These are phyloP conservation scores for Neurospora sp. DNA, from an alignment of 495 filamentous ascomycete species.

Conservation along the genomic window DNA sequence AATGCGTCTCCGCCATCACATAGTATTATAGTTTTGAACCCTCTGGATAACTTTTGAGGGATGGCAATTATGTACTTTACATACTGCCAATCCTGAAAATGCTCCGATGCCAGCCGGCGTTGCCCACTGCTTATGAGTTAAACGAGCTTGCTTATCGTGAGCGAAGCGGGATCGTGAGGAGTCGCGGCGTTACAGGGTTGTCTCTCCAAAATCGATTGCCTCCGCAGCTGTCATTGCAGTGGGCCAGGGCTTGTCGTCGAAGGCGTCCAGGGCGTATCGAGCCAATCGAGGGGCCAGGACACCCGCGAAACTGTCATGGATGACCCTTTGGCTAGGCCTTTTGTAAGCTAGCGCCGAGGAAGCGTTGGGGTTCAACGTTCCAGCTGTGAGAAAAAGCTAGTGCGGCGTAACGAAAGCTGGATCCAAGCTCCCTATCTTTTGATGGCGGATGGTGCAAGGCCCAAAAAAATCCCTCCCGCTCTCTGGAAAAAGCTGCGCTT, in stretches of 20 bases:
- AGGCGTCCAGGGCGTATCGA: neutral
- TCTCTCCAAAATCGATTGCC: neutral
- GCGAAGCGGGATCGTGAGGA: neutral
- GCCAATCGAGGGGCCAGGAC: neutral
- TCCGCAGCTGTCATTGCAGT: neutral
- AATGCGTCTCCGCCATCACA: neutral
- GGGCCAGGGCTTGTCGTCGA: neutral
- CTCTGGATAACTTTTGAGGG: neutral
- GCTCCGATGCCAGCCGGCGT: neutral
- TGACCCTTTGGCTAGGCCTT: slow-evolving; percentile 12
- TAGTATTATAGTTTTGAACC: neutral
- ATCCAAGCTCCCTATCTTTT: slow-evolving; percentile 16
- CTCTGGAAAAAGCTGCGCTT: slow-evolving; percentile 4
- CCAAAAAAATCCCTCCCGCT: slow-evolving; percentile 26
- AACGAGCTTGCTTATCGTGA: neutral
- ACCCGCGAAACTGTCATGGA: neutral
- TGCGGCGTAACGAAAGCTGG: slow-evolving; percentile 9
- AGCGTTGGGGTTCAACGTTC: slow-evolving; percentile 27
- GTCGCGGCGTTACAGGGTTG: neutral
- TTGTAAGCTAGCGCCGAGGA: slow-evolving; percentile 13
- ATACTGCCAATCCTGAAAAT: neutral
- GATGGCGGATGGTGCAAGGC: neutral
- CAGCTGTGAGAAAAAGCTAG: slow-evolving; percentile 9
- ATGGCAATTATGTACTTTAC: neutral
- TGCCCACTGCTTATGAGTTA: neutral